Evolutionary conservation across 2,329 filamentous ascomycete species (phyloP), one percentile per base, ranked within the genome.

Genomic region (Neoascochyta sp.): DNA sequence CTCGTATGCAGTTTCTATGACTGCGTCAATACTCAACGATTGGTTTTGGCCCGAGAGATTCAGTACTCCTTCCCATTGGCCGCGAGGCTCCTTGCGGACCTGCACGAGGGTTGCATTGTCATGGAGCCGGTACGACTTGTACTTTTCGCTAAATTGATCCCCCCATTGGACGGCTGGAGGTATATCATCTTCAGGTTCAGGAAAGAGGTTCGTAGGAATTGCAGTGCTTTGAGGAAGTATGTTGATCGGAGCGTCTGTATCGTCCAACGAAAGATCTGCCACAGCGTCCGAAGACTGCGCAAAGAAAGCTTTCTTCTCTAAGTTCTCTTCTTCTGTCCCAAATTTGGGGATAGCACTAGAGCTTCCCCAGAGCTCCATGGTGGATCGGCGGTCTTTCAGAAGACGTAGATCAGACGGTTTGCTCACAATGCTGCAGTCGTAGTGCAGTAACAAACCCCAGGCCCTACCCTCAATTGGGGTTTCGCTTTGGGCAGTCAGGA

Each of bases 391-490:
- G 8, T 21, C 11, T 7, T 19, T 33, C 1, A 33, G 19, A 6
- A 33, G 11, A n/a, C 24, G 24, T 10, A 28, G 21, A 12, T 33
- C 24, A 3, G 13, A 5, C 3, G 13, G 10, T 10, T 24, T 23
- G 4, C 28, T 21, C 7, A 33, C 15, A 9, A 33, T 23, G n/a
- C 19, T 34, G 22, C 32, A 34, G 13, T 34, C 29, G 16, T 25
- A 34, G 9, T 34, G 26, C n/a, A 34, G 7, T 10, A 34, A 24
- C 11, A 34, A 19, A 7, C 26, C 27, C 32, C 27, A 34, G 15
- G 9, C 9, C 2, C 18, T 29, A 9, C 27, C 27, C 12, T 34
- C 27, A 9, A 34, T 29, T 14, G 27, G 32, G 12, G 17, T 25
- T n/a, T 29, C 14, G 8, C 20, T 22, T 17, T 34, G 32, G 5